phyloP scores from a whole-genome alignment of 345 rosid genomes.

The Eucalyptus cladocalyx region DNA sequence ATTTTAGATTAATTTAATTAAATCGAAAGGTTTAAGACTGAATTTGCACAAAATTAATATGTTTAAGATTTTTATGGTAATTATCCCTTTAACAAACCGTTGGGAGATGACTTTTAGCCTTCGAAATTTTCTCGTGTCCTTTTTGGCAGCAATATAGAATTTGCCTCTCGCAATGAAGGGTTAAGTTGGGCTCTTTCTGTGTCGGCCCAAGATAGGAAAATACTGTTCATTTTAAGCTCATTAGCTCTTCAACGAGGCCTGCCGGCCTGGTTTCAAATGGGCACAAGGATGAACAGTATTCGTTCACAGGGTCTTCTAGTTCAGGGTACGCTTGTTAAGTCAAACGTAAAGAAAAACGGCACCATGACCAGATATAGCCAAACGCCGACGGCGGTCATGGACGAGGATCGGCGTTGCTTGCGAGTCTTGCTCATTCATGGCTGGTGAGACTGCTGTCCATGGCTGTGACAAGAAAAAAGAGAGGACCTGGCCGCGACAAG shows the following conservation, averaged over 20 bases:
- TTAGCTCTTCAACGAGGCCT: neutral
- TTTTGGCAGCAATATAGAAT: neutral
- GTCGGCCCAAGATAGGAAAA: neutral
- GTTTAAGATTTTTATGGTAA: neutral
- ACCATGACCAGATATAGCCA: neutral
- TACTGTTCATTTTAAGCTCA: neutral
- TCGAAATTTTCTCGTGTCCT: neutral
- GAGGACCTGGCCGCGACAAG: neutral
- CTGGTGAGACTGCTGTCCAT: neutral
- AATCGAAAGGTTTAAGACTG: neutral
- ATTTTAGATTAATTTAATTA: neutral
- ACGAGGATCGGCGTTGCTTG: neutral
- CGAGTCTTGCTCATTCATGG: neutral
- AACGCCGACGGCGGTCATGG: neutral
- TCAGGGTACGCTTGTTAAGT: neutral
- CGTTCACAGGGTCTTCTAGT: neutral
- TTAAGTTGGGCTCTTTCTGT: neutral
- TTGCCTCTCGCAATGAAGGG: neutral
- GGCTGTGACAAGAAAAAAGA: neutral
- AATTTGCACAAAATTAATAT: accelerated
- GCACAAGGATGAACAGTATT: neutral
- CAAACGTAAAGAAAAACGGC: neutral
- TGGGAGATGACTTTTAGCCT: neutral
- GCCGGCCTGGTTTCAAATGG: neutral
- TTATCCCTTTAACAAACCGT: neutral